phyloP scores from a whole-genome alignment of 306 rosid genomes.

The Trichosanthes truncata region DNA sequence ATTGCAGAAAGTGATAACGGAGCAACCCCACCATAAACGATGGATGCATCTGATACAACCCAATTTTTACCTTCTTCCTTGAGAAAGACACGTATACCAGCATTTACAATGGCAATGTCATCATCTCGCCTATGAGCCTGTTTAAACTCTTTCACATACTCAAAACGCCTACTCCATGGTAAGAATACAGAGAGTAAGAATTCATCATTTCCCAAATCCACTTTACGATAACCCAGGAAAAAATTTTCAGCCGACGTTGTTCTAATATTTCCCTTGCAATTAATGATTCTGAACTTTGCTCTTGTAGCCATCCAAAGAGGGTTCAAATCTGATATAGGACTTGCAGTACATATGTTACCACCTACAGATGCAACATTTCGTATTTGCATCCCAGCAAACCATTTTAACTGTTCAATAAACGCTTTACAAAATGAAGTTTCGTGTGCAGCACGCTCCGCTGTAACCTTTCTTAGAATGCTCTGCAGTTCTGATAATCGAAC shows the following conservation, averaged over 20 bases:
- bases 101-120: conserved; percentile 93
- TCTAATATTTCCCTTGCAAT: conserved; percentile 56
- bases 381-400: conserved; percentile 97
- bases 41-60: conserved; percentile 70
- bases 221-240: conserved; percentile 83
- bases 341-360: conserved; percentile 93
- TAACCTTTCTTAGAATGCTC: conserved; percentile 42
- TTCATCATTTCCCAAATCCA: conserved; percentile 63
- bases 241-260: conserved; percentile 59
- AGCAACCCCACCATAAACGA: conserved; percentile 94
- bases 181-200: conserved; percentile 73
- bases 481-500: conserved; percentile 74
- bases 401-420: conserved; percentile 77
- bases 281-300: conserved; percentile 62
- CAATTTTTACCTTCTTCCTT: conserved; percentile 36
- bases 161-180: conserved; percentile 83
- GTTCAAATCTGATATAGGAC: conserved; percentile 96
- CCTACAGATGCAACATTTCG: conserved; percentile 87
- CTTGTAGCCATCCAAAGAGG: conserved; percentile 93
- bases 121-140: conserved; percentile 98
- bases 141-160: conserved; percentile 84
- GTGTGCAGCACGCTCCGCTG: conserved; percentile 44
- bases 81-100: conserved; percentile 76
- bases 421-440: conserved; percentile 79
- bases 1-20: conserved; percentile 57